Conservation (phyloP, 768 basidiomycete genomes). For the Kwoniella sp. region DNA sequence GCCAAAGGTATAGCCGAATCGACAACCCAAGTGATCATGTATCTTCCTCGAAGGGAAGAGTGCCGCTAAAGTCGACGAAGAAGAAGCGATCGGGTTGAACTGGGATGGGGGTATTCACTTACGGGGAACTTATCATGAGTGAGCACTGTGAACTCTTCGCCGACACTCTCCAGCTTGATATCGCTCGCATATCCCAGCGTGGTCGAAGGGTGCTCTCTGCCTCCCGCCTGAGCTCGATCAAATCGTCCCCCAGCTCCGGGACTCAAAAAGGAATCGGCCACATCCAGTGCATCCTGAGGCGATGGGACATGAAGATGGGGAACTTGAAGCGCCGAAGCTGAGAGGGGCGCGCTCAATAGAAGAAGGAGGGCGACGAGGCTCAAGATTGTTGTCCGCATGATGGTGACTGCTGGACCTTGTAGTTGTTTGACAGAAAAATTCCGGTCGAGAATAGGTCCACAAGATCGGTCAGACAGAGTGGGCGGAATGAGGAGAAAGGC, state of each 20-base stretch:
- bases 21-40: too few species aligned
- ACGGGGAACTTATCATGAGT: conserved; percentile 43
- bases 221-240: background rate
- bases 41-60: too few species aligned
- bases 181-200: conserved; percentile 37
- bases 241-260: background rate
- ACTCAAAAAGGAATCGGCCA: conserved; percentile 37
- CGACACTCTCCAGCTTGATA: conserved; percentile 38
- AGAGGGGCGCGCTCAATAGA: conserved; percentile 15
- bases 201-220: conserved; percentile 12
- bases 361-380: background rate
- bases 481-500: too few species aligned
- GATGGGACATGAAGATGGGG: conserved; percentile 38
- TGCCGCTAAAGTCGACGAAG: too few species aligned
- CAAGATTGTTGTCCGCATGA: background rate
- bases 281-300: conserved; percentile 34
- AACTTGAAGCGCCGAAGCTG: conserved; percentile 32
- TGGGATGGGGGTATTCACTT: too few species aligned
- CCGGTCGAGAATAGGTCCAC: too few species aligned
- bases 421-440: too few species aligned
- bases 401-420: too few species aligned
- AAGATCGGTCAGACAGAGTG: too few species aligned
- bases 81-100: too few species aligned
- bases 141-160: conserved; percentile 37
- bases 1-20: too few species aligned